phyloP scores from a whole-genome alignment of 2,329 filamentous ascomycete species.

The Pseudogymnoascus sp. region DNA sequence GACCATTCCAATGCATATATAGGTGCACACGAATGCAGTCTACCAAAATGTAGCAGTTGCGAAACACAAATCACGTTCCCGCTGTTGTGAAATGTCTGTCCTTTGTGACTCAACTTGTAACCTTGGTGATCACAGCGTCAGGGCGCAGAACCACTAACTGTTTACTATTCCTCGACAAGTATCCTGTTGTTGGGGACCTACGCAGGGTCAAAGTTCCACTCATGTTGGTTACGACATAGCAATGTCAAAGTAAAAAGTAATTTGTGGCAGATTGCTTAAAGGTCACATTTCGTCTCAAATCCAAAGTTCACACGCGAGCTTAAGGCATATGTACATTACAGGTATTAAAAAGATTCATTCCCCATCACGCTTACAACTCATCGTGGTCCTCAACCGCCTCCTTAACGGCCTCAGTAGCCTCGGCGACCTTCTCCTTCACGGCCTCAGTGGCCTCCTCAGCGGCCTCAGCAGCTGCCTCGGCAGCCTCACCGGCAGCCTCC shows the following conservation, averaged over 20 bases:
- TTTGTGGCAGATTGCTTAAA: neutral
- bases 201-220: neutral
- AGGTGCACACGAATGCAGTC: neutral
- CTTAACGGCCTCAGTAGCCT: conserved; percentile 36
- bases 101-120: neutral
- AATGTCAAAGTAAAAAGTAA: neutral
- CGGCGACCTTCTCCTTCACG: conserved; percentile 36
- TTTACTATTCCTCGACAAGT: no score
- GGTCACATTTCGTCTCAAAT: neutral
- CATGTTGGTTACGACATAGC: neutral
- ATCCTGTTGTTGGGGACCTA: no score
- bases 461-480: conserved; percentile 32
- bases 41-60: neutral
- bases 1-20: neutral
- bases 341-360: conserved; percentile 6
- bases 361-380: conserved; percentile 56
- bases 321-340: neutral
- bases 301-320: conserved; percentile 1
- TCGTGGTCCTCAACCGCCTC: conserved; percentile 46
- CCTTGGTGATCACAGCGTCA: neutral
- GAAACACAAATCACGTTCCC: conserved; percentile 1
- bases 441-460: conserved; percentile 42
- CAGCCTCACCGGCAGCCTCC: conserved; percentile 33
- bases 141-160: neutral
- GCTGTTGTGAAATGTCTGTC: conserved; percentile 2